These are phyloP conservation scores for Nannizziopsis barbatae DNA, from an alignment of 2,329 filamentous ascomycete genomes.

Conservation along the genomic window DNA sequence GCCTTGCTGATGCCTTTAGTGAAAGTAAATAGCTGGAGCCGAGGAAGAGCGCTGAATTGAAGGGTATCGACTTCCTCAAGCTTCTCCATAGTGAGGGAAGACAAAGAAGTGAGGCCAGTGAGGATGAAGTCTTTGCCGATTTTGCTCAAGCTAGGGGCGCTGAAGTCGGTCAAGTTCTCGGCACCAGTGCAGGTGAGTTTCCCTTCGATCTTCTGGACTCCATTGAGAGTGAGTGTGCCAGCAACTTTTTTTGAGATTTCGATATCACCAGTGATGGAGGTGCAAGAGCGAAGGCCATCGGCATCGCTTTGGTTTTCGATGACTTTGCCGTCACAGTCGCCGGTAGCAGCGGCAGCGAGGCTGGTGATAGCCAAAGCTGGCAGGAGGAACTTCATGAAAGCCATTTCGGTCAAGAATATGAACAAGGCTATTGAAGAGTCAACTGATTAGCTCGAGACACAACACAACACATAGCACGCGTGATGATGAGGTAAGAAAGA, in stretches of 20 bases:
- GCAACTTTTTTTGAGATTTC: constrained; percentile 48
- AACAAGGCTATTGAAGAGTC: neutral
- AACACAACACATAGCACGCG: neutral
- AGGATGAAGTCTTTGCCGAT: constrained; percentile 64
- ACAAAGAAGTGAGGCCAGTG: constrained; percentile 56
- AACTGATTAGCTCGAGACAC: neutral
- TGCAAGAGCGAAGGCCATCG: constrained; percentile 55
- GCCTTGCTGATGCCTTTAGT: constrained; percentile 56
- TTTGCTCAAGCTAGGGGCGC: constrained; percentile 48
- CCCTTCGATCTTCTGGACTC: constrained; percentile 49
- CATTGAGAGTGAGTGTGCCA: constrained; percentile 51
- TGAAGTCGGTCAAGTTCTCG: constrained; percentile 53
- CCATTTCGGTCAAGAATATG: constrained; percentile 32
- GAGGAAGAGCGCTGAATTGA: constrained; percentile 59
- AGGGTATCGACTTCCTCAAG: constrained; percentile 58
- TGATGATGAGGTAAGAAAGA: neutral
- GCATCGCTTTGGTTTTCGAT: constrained; percentile 50
- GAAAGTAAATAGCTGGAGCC: constrained; percentile 50
- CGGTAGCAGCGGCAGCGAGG: constrained; percentile 27
- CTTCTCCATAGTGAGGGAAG: constrained; percentile 52
- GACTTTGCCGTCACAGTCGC: constrained; percentile 24
- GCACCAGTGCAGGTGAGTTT: constrained; percentile 43
- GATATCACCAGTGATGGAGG: constrained; percentile 58
- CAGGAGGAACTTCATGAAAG: constrained; percentile 45
- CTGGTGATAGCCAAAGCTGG: constrained; percentile 46